Evolutionary conservation across 768 basidiomycete genomes (phyloP).

Genomic region (Termitomyces sp.): DNA sequence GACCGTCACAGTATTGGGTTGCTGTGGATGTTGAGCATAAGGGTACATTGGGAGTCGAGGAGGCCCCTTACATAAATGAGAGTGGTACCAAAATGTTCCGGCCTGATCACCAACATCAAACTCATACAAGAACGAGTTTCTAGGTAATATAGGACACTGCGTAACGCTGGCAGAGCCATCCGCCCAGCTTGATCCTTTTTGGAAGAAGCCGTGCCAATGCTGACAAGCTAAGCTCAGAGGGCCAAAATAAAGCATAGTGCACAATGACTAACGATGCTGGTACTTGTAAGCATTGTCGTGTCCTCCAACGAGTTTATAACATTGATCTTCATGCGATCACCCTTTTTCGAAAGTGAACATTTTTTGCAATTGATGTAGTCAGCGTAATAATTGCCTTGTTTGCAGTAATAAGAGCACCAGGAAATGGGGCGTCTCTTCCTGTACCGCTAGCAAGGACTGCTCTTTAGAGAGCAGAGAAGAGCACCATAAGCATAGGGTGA

Average conservation of each 20-base stretch:
- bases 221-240: background rate
- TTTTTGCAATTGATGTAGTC: background rate
- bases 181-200: background rate
- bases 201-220: background rate
- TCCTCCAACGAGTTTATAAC: background rate
- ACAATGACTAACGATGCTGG: background rate
- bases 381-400: background rate
- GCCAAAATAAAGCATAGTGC: no score
- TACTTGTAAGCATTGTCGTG: background rate
- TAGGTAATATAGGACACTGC: background rate
- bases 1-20: conserved; percentile 4
- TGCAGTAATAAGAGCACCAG: background rate
- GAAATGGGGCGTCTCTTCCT: background rate
- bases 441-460: background rate
- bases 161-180: background rate
- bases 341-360: background rate
- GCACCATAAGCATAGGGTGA: background rate
- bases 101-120: background rate
- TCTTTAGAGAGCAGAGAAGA: background rate
- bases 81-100: conserved; percentile 3
- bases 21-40: background rate
- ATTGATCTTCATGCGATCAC: background rate
- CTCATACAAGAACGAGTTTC: conserved; percentile 1
- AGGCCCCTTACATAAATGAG: background rate
- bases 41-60: background rate